phyloP scores from a whole-genome alignment of 2,329 filamentous ascomycete species.

The Camptophora hylomeconis region DNA sequence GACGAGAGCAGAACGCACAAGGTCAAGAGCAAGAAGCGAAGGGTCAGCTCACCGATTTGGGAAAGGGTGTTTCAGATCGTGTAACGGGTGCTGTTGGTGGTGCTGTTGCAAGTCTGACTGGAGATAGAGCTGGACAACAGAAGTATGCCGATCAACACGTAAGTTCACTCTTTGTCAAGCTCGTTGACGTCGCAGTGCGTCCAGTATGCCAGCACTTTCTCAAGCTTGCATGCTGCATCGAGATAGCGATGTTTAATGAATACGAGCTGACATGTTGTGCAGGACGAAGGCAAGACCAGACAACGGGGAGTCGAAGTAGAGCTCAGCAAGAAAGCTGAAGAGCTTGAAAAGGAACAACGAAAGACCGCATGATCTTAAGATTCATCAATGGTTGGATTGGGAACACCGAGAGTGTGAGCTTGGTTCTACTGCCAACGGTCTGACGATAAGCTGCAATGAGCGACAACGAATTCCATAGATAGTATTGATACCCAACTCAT shows the following conservation, averaged over 20 bases:
- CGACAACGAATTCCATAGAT: no score
- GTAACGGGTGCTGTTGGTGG: conserved; percentile 58
- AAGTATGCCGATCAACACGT: conserved; percentile 34
- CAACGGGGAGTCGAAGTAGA: conserved; percentile 76
- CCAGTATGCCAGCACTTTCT: no score
- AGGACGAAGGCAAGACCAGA: conserved; percentile 71
- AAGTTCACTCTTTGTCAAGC: no score
- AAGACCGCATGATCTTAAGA: no score
- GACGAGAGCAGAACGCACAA: conserved; percentile 63
- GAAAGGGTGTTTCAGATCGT: conserved; percentile 53
- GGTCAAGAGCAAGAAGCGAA: conserved; percentile 73
- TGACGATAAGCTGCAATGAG: no score
- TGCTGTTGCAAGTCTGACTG: conserved; percentile 58
- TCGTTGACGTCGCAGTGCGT: no score
- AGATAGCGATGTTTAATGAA: not conserved
- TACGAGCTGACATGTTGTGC: conserved; percentile 40
- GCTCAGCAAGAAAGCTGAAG: conserved; percentile 56
- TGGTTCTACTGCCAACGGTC: no score
- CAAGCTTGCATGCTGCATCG: no score
- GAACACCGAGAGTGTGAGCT: no score
- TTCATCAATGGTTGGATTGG: no score
- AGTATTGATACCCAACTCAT: no score
- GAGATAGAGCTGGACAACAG: conserved; percentile 51
- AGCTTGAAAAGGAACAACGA: conserved; percentile 2
- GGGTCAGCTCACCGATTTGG: conserved; percentile 66